Evolutionary conservation across 2,329 filamentous ascomycete species (phyloP).

Genomic region (Blastomyces parvus): DNA sequence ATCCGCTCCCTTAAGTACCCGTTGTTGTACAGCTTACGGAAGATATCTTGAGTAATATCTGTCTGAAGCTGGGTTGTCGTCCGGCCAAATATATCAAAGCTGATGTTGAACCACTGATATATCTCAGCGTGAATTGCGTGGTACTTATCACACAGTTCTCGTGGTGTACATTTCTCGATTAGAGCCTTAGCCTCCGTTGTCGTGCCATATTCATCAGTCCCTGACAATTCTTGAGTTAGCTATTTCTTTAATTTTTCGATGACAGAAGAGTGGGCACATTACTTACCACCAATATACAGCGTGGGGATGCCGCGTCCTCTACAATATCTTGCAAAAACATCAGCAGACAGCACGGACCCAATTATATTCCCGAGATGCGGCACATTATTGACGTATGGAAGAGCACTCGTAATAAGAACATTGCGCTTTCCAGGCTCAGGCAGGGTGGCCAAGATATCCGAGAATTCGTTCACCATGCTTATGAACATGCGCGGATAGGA

Average conservation of each 20-base stretch:
- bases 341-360: constrained; percentile 43
- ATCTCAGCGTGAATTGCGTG: constrained; percentile 43
- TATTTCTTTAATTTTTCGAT: too few relatives aligned
- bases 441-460: too few relatives aligned
- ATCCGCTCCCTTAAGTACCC: constrained; percentile 43
- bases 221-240: constrained; percentile 31
- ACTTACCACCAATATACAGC: constrained; percentile 42
- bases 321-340: constrained; percentile 42
- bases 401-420: constrained; percentile 46
- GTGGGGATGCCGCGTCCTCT: constrained; percentile 44
- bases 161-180: constrained; percentile 42
- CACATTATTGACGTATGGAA: constrained; percentile 34
- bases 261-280: not conserved
- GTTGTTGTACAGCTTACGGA: constrained; percentile 44
- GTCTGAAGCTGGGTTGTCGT: constrained; percentile 45
- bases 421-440: constrained; percentile 23
- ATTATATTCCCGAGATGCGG: constrained; percentile 46
- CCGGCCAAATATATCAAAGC: constrained; percentile 43
- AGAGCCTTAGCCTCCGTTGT: constrained; percentile 47
- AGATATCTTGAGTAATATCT: constrained; percentile 46
- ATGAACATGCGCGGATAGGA: too few relatives aligned
- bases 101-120: constrained; percentile 47
- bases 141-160: constrained; percentile 46
- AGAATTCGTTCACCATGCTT: too few relatives aligned
- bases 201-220: constrained; percentile 36